Evolutionary conservation across 345 rosid species (phyloP), one percentile per base, ranked within the genome.

Genomic region (Psidium friedrichsthalianum): DNA sequence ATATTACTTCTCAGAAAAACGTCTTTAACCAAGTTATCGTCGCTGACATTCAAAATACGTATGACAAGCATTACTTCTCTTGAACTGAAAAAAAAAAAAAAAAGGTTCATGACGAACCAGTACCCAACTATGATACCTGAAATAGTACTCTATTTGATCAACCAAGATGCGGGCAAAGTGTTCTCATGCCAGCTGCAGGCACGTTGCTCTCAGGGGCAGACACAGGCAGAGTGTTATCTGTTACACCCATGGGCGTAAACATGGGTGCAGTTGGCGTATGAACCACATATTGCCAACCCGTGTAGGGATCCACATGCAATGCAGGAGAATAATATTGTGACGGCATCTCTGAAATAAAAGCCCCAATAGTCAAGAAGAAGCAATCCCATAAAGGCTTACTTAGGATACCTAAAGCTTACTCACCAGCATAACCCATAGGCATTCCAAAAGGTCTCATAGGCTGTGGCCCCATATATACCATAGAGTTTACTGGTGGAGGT

Each of bases 301-400:
- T 16, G 83, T 52, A 82, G 6, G 91, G 87, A 52, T 92, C 96
- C 93, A 94, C 3, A 3, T 87, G 89, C 86, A 89, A 49, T 51
- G 91, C 85, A 55, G 82, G 88, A 82, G 55, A 18, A 58, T 84
- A 87, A 64, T 52, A 84, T 8, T 36, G 82, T 82, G 88, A 89
- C 56, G 90, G 36, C 51, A 86, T 84, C 56, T 92, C 96, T 93
- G 93, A 83, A 61, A 87, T 20, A 84, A 56, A 61, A 47, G 42
- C 24, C 78, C 47, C 47, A 8, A 8, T 27, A 27, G 11, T 52
- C 83, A 52, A 54, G 55, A 82, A 54, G 83, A 29, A n/a, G 36
- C 78, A 32, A 47, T n/a, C 83, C 16, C 22, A 29, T 82, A 52
- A 51, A 51, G 22, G 21, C 56, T 55, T n/a, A n/a, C 58, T 21